Base-by-base conservation (phyloP, 2,329 filamentous ascomycete species). In the Hypoxylon sp. region DNA sequence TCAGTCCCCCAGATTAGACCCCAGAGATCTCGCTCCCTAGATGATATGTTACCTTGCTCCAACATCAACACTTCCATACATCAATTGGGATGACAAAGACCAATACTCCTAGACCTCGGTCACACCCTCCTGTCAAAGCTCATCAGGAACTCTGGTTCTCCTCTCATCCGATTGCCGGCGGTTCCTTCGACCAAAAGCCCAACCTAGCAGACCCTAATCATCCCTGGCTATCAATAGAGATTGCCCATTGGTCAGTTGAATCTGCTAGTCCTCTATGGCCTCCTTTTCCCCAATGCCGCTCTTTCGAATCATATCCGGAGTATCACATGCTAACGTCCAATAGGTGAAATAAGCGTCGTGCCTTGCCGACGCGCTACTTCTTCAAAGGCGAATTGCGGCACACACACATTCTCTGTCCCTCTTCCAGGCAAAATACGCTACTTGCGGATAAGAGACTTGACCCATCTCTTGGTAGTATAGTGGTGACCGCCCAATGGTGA, bases 51-150 rank as follows among this genome's bases (percentile, higher is more conserved):
- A n/a, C 13, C 5, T 53, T 11, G 25, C 11, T 23, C 13, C 32
- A 38, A 25, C 19, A 34, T 51, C 9, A 23, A 25, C 32, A 17
- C 19, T 53, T 56, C 52, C 36, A 48, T 7, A n/a, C 11, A 56
- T 13, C 14, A 19, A 21, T 23, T 56, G 14, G 9, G 5, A 25
- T 30, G 19, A 14, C 25, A 21, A 23, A n/a, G 10, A 6, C n/a
- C 38, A 25, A 23, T 21, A 3, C 19, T 11, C n/a, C 17, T 56
- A 4, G n/a, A 6, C 2, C 25, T 46, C 46, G 3, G n/a, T 11
- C 10, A 23, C 17, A 21, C 11, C 10, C 23, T 23, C 25, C 9
- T 9, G 28, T 30, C 28, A 30, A 6, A 30, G 28, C 6, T 23
- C 5, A 28, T 34, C 28, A 14, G 21, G 46, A 25, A 6, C 4